Evolutionary conservation across 176 grass and related monocot species (phyloP).

Genomic region (Aegilops umbellulata): DNA sequence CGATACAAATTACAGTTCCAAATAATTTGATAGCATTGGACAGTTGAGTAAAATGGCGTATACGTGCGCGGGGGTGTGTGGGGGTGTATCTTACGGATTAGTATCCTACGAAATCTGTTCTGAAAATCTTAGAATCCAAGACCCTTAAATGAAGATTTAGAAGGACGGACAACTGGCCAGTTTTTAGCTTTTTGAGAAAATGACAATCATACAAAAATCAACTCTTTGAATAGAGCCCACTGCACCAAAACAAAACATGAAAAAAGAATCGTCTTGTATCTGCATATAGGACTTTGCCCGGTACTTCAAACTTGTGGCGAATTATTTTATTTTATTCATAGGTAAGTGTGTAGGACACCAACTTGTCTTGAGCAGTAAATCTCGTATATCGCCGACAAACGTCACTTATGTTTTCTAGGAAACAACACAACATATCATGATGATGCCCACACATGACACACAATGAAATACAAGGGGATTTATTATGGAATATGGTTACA

Average conservation of each 20-base stretch:
- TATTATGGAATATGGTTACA: background rate
- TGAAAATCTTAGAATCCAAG: too few relatives aligned
- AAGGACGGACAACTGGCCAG: too few relatives aligned
- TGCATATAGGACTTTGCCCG: background rate
- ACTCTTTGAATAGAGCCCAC: background rate
- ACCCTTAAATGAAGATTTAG: too few relatives aligned
- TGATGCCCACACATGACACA: background rate
- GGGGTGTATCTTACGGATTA: too few relatives aligned
- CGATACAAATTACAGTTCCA: too few relatives aligned
- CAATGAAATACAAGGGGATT: background rate
- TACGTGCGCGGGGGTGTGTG: too few relatives aligned
- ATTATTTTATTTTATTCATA: background rate
- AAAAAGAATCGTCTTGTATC: background rate
- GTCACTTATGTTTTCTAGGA: background rate
- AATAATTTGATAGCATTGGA: too few relatives aligned
- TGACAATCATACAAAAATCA: background rate
- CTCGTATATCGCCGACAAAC: background rate
- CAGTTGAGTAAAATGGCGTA: too few relatives aligned
- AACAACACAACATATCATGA: background rate
- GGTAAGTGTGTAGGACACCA: background rate
- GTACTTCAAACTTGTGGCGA: background rate
- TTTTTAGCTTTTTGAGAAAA: too few relatives aligned
- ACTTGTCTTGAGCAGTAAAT: background rate
- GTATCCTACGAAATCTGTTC: too few relatives aligned
- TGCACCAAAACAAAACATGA: background rate